Conservation (phyloP, 768 basidiomycete genomes). For the Kwoniella sp. region DNA sequence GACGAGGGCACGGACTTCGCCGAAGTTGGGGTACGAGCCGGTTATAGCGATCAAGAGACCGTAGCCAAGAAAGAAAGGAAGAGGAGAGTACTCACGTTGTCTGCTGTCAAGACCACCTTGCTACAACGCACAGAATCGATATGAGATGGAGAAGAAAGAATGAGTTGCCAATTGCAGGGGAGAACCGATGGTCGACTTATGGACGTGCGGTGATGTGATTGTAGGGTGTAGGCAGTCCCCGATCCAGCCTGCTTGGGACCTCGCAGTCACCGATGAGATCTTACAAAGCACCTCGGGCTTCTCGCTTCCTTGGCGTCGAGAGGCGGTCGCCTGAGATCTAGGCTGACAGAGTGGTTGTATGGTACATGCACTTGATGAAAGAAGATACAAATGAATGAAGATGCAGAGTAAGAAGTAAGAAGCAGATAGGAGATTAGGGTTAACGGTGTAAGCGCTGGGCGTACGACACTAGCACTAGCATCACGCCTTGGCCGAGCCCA, state of each 20-base stretch:
- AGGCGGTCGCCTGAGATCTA: neutral
- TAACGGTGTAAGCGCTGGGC: too few species aligned
- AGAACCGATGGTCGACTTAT: neutral
- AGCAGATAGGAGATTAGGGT: too few species aligned
- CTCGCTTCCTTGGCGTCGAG: neutral
- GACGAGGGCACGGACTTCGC: conserved; percentile 16
- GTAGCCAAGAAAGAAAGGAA: neutral
- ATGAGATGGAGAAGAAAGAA: neutral
- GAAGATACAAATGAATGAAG: too few species aligned
- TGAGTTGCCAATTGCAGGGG: neutral
- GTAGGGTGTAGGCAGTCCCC: neutral
- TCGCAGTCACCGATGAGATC: neutral
- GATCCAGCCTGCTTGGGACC: neutral
- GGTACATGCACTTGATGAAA: too few species aligned
- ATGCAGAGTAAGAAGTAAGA: too few species aligned
- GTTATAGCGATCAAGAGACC: neutral
- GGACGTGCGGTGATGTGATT: neutral
- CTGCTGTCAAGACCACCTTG: neutral
- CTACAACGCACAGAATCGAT: neutral
- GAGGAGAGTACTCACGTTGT: neutral
- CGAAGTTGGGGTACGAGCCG: conserved; percentile 1
- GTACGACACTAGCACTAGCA: too few species aligned
- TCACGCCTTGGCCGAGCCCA: too few species aligned
- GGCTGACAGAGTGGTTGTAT: neutral
- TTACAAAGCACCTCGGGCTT: neutral